Conservation (phyloP, 768 basidiomycete species). For the Collybia sordida region DNA sequence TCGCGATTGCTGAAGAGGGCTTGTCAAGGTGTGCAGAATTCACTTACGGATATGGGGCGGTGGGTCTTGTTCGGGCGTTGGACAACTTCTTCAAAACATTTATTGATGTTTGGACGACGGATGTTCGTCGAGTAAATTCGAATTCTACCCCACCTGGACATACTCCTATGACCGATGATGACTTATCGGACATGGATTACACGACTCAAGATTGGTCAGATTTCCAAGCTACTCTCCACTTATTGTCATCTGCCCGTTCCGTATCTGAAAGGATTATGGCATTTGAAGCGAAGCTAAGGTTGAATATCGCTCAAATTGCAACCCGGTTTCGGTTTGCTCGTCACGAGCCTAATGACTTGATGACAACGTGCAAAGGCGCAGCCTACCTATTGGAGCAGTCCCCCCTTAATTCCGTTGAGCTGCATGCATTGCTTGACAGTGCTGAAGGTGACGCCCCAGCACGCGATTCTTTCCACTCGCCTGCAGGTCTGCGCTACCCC, state of each 20-base stretch:
- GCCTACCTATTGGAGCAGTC: constrained; percentile 81
- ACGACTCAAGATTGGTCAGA: constrained; percentile 85
- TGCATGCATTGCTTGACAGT: constrained; percentile 59
- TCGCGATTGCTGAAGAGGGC: constrained; percentile 79
- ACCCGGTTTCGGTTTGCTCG: constrained; percentile 56
- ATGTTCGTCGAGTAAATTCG: constrained; percentile 40
- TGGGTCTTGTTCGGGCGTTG: constrained; percentile 70
- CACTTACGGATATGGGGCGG: constrained; percentile 87
- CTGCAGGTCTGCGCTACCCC: constrained; percentile 30
- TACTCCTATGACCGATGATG: constrained; percentile 44
- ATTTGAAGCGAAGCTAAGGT: constrained; percentile 73
- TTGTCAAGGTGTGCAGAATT: constrained; percentile 72
- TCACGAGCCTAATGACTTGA: constrained; percentile 51
- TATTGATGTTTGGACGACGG: constrained; percentile 59
- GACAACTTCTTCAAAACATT: constrained; percentile 74
- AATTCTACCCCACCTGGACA: constrained; percentile 24
- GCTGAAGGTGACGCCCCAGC: constrained; percentile 41
- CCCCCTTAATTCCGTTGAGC: constrained; percentile 75
- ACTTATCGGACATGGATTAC: constrained; percentile 83
- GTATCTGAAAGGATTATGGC: constrained; percentile 63
- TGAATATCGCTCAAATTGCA: constrained; percentile 57
- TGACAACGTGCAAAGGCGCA: constrained; percentile 62
- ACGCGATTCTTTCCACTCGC: constrained; percentile 19
- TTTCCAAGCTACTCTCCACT: constrained; percentile 80
- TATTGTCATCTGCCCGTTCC: constrained; percentile 77